Conservation (phyloP, 164 flowering plant species). For the Vitis rotundifolia region DNA sequence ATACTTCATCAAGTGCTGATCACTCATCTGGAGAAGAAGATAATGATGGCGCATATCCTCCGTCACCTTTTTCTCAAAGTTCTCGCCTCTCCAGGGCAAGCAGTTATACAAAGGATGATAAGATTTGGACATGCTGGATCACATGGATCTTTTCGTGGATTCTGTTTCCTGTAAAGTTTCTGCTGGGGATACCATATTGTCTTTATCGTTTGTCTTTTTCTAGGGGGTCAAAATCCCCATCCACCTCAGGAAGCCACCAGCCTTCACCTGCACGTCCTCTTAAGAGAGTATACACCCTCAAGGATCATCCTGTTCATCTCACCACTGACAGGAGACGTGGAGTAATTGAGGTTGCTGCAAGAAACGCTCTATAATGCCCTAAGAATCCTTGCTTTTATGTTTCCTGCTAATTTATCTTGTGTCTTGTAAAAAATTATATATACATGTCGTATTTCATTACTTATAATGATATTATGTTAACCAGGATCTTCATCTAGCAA, state of each 20-base stretch:
- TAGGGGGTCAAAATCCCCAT: conserved; percentile 31
- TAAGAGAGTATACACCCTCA: conserved; percentile 42
- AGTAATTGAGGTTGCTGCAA: conserved; percentile 73
- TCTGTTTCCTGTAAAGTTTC: conserved; percentile 56
- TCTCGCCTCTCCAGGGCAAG: conserved; percentile 59
- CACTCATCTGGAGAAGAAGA: conserved; percentile 84
- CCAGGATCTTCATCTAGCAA: conserved; percentile 94
- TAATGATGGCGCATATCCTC: conserved; percentile 45
- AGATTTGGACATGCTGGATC: conserved; percentile 49
- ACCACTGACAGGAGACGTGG: conserved; percentile 96
- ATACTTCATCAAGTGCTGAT: conserved; percentile 57
- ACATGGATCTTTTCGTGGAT: conserved; percentile 62
- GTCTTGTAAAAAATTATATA: neutral
- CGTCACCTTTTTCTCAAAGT: conserved; percentile 68
- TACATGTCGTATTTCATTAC: neutral
- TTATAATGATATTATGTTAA: conserved; percentile 14
- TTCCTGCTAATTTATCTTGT: neutral
- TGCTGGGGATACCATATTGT: conserved; percentile 56
- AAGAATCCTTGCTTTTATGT: neutral
- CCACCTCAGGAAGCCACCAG: conserved; percentile 22
- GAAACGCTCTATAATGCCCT: neutral
- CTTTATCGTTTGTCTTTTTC: conserved; percentile 32
- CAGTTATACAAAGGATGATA: conserved; percentile 40
- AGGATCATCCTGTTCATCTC: conserved; percentile 68
- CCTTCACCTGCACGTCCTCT: conserved; percentile 27